These are phyloP conservation scores for Fusarium nodosum DNA, from an alignment of 2,329 filamentous ascomycete genomes.

Conservation along the genomic window DNA sequence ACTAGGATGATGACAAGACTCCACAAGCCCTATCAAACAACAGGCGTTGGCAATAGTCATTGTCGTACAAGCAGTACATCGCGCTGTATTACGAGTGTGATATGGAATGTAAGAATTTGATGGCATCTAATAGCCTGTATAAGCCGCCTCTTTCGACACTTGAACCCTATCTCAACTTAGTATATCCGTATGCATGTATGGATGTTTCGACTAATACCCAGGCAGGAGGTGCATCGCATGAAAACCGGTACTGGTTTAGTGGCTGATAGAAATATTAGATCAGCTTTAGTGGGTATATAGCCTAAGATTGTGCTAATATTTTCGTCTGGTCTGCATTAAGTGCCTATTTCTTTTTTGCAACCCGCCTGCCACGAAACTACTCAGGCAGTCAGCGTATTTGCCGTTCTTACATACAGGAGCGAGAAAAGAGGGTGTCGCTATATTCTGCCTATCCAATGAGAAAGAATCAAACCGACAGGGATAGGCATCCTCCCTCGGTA, in stretches of 20 bases:
- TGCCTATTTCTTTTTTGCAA: no score
- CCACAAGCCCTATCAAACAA: constrained; percentile 21
- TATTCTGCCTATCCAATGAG: background rate
- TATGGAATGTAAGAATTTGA: background rate
- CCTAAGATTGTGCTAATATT: no score
- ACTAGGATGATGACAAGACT: constrained; percentile 4
- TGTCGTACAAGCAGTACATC: background rate
- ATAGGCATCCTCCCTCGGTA: background rate
- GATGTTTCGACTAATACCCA: background rate
- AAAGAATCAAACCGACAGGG: background rate
- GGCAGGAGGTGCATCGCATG: no score
- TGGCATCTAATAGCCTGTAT: background rate
- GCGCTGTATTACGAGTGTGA: background rate
- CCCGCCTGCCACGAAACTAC: no score
- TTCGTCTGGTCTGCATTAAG: no score
- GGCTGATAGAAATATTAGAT: no score
- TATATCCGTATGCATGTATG: background rate
- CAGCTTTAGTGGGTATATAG: no score
- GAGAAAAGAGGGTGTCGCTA: background rate
- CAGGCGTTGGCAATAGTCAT: constrained; percentile 5
- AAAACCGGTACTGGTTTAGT: no score
- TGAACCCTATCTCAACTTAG: background rate
- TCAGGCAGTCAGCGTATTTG: background rate
- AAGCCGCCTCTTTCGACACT: background rate
- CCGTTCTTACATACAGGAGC: background rate